Conservation (phyloP, 306 rosid species). For the Fagus sylvatica region DNA sequence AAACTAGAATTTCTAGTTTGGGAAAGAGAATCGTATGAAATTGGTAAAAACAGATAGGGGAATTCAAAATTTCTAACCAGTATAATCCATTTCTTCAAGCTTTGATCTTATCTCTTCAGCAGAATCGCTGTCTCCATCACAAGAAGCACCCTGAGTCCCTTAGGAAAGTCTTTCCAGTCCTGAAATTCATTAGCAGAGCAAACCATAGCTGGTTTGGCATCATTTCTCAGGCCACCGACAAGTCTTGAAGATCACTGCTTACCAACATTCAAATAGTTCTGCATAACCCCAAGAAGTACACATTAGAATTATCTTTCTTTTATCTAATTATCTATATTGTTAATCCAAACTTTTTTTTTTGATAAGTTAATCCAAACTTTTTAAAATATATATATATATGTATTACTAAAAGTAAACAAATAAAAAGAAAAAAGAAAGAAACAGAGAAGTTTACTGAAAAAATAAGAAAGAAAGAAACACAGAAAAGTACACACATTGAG, state of each 20-base stretch:
- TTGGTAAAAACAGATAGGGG: constrained; percentile 12
- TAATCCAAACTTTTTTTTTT: constrained; percentile 16
- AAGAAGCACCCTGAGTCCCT: constrained; percentile 91
- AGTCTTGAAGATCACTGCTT: constrained; percentile 32
- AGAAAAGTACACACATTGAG: not conserved
- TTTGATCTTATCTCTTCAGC: constrained; percentile 69
- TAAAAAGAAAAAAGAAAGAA: not conserved
- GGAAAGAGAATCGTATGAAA: constrained; percentile 17
- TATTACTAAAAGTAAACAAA: not conserved
- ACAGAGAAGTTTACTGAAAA: not conserved
- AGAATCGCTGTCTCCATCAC: constrained; percentile 74
- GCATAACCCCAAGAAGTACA: constrained; percentile 43
- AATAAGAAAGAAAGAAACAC: not conserved
- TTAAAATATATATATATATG: not conserved
- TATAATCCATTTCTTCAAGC: constrained; percentile 88
- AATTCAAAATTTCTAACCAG: constrained; percentile 50
- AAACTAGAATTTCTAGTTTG: constrained; percentile 19
- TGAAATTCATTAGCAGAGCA: constrained; percentile 92
- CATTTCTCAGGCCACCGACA: constrained; percentile 57
- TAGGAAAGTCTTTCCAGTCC: constrained; percentile 93
- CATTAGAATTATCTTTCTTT: constrained; percentile 24
- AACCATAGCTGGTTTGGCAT: constrained; percentile 99
- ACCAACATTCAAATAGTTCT: constrained; percentile 41
- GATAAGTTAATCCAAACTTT: no score
- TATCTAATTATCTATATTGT: constrained; percentile 24